phyloP scores from a whole-genome alignment of 331 rosid species.

The Acacia pycnantha region DNA sequence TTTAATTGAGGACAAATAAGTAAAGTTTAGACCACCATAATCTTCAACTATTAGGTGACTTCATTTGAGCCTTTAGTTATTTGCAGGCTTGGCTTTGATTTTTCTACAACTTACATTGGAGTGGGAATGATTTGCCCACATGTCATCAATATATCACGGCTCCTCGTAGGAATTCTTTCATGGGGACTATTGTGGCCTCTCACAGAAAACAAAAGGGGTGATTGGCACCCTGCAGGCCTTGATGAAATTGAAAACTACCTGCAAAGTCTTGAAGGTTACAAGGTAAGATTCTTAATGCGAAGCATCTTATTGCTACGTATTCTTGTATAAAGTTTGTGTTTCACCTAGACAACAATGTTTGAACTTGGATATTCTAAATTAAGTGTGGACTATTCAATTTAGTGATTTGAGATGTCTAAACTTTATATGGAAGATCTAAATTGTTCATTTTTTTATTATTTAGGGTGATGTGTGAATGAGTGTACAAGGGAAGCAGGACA shows the following conservation, averaged over 20 bases:
- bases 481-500: neutral
- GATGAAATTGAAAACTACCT: constrained; percentile 10
- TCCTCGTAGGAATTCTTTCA: constrained; percentile 74
- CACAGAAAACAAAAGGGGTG: constrained; percentile 52
- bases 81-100: constrained; percentile 70
- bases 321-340: neutral
- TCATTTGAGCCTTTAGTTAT: constrained; percentile 10
- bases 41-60: neutral
- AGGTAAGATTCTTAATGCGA: constrained; percentile 37
- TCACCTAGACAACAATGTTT: neutral
- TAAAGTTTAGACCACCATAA: neutral
- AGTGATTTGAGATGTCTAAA: neutral
- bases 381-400: neutral
- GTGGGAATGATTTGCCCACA: constrained; percentile 82
- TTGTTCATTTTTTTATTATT: neutral
- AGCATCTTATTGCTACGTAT: too few relatives aligned
- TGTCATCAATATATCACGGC: constrained; percentile 64
- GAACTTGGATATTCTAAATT: neutral
- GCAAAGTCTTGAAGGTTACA: constrained; percentile 64
- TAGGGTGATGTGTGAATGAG: neutral
- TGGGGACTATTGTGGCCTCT: constrained; percentile 89
- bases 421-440: neutral
- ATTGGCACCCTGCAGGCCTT: constrained; percentile 44
- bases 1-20: neutral
- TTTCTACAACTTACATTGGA: constrained; percentile 66